Percentiles rank a stretch among this genome's conserved stretches.
These are phyloP conservation scores for Epichloe aotearoae DNA, from an alignment of 2,329 filamentous ascomycete species.

Conservation along the genomic window DNA sequence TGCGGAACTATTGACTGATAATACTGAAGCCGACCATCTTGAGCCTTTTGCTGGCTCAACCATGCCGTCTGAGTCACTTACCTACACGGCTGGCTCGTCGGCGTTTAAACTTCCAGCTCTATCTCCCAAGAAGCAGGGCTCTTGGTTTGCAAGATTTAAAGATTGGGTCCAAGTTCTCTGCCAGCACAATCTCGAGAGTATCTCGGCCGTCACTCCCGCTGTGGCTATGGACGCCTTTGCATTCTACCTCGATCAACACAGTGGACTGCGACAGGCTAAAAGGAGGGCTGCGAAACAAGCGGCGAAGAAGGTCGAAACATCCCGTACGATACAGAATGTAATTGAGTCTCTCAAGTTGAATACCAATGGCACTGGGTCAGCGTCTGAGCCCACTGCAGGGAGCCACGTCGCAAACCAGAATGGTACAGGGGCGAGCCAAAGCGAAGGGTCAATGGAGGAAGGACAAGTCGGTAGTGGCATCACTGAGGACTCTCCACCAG, in stretches of 20 bases:
- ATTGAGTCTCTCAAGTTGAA: constrained; percentile 9
- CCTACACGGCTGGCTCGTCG: constrained; percentile 10
- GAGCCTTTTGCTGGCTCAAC: constrained; percentile 6
- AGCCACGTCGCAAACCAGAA: neutral
- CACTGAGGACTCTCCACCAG: neutral
- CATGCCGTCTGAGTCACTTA: constrained; percentile 10
- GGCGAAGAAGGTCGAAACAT: constrained; percentile 14
- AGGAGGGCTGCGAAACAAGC: constrained; percentile 20
- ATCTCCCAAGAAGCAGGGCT: constrained; percentile 14
- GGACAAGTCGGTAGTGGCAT: neutral
- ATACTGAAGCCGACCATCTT: neutral
- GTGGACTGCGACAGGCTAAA: constrained; percentile 17
- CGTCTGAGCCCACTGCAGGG: neutral
- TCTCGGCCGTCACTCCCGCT: constrained; percentile 12
- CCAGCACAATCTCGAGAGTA: constrained; percentile 12
- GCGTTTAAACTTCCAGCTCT: constrained; percentile 17
- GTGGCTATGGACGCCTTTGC: constrained; percentile 15
- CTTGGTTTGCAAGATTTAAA: constrained; percentile 22
- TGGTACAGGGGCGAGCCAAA: neutral
- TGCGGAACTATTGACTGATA: neutral
- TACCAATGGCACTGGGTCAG: neutral
- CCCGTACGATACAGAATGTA: constrained; percentile 12
- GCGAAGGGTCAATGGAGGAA: constrained; percentile 1
- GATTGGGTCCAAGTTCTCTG: constrained; percentile 22
- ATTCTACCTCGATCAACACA: constrained; percentile 18